These are phyloP conservation scores for Persicaria maculosa DNA, from an alignment of 148 eudicot genomes.

Conservation along the genomic window DNA sequence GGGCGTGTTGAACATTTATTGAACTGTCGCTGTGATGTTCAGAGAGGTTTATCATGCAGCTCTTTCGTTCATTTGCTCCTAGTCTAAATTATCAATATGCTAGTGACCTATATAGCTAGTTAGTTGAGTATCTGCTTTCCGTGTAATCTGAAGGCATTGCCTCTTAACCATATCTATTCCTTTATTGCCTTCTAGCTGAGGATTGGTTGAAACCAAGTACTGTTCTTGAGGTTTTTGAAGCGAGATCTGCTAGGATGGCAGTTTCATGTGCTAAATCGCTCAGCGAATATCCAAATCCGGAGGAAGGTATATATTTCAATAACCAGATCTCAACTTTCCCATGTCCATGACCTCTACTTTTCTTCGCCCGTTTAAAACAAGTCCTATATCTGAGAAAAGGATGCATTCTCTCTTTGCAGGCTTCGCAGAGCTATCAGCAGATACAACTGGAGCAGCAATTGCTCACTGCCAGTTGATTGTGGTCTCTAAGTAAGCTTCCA, in stretches of 20 bases:
- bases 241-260: constrained; percentile 80
- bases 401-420: constrained; percentile 33
- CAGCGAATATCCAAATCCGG: constrained; percentile 59
- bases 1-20: constrained; percentile 61
- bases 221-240: constrained; percentile 80
- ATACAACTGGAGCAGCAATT: constrained; percentile 62
- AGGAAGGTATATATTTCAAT: constrained; percentile 49
- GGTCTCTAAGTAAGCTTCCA: constrained; percentile 68
- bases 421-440: constrained; percentile 77
- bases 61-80: neutral
- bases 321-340: neutral
- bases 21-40: constrained; percentile 51
- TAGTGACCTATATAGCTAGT: neutral
- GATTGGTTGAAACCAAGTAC: constrained; percentile 74
- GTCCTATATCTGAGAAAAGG: neutral
- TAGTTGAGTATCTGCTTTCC: neutral
- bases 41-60: constrained; percentile 38
- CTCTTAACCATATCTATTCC: neutral
- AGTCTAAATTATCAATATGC: no score
- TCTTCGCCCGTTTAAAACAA: neutral
- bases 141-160: neutral
- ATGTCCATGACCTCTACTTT: neutral
- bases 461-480: constrained; percentile 93
- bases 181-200: constrained; percentile 56
- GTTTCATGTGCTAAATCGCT: constrained; percentile 63